Conservation (phyloP, 2,329 filamentous ascomycete species). For the Exophiala aquamarina region DNA sequence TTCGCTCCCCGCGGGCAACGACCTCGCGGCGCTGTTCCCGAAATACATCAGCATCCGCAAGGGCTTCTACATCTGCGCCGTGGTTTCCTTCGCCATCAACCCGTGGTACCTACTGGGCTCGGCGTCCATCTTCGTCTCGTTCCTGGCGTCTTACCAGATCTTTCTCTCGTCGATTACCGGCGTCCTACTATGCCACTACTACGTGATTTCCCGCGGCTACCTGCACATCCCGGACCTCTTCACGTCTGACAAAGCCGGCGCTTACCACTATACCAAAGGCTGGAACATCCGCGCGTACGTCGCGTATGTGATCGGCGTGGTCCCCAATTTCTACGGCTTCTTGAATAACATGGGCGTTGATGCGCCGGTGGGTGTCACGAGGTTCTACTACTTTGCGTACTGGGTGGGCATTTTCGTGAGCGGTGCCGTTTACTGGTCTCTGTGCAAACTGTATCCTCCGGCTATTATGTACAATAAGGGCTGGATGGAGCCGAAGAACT, state of each 20-base stretch:
- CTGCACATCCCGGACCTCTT: conserved; percentile 39
- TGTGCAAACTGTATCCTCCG: conserved; percentile 23
- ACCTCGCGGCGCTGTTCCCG: conserved; percentile 23
- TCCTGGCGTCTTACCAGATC: conserved; percentile 43
- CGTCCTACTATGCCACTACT: conserved; percentile 45
- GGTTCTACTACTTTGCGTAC: conserved; percentile 59
- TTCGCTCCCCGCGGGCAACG: neutral
- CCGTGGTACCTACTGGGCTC: conserved; percentile 68
- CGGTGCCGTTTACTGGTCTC: conserved; percentile 30
- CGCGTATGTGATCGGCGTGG: conserved; percentile 5
- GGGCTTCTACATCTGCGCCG: conserved; percentile 72
- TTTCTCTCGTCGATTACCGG: conserved; percentile 40
- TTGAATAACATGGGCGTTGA: conserved; percentile 42
- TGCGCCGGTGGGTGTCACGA: conserved; percentile 34
- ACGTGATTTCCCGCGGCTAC: conserved; percentile 38
- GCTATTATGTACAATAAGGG: conserved; percentile 22
- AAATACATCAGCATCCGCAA: conserved; percentile 18
- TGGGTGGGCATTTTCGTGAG: conserved; percentile 53
- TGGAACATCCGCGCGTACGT: conserved; percentile 29
- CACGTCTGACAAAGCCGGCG: conserved; percentile 30
- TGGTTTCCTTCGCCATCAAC: conserved; percentile 79
- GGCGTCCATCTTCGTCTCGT: conserved; percentile 42
- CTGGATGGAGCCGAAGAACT: conserved; percentile 40
- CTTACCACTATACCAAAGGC: conserved; percentile 37
- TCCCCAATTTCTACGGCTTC: conserved; percentile 45